Conservation (phyloP, 805 yeast species). For the Nakazawaea holstii region DNA sequence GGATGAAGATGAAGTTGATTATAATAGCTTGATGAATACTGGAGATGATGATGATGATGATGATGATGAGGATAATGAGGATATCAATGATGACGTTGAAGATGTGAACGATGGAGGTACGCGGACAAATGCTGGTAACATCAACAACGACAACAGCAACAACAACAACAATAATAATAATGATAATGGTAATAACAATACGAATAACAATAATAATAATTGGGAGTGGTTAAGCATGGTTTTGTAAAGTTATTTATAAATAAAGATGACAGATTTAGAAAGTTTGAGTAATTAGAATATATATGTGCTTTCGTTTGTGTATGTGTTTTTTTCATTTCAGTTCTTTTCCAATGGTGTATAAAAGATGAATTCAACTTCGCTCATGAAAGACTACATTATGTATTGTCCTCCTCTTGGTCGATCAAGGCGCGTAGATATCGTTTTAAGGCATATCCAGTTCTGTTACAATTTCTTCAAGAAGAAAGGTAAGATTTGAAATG, state of each 20-base stretch:
- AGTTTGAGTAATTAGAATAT: background rate
- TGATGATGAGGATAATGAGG: too few relatives aligned
- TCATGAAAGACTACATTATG: too few relatives aligned
- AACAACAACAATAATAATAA: conserved; percentile 6
- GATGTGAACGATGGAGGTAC: too few relatives aligned
- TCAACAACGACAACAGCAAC: conserved; percentile 2
- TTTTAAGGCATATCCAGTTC: too few relatives aligned
- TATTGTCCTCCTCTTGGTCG: too few relatives aligned
- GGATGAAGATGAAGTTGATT: background rate
- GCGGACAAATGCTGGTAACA: too few relatives aligned
- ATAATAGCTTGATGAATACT: conserved; percentile 4
- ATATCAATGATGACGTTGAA: background rate
- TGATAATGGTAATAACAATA: conserved; percentile 7
- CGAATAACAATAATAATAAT: conserved; percentile 17
- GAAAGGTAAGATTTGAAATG: too few relatives aligned
- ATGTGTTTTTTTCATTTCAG: background rate
- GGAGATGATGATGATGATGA: conserved; percentile 3
- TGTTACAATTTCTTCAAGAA: too few relatives aligned
- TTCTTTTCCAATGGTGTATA: background rate
- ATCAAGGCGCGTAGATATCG: too few relatives aligned
- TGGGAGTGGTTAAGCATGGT: conserved; percentile 47
- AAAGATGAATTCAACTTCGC: too few relatives aligned
- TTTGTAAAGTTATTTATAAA: conserved; percentile 16
- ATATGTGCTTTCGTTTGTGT: background rate
- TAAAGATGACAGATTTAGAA: background rate